Conservation (phyloP, 805 yeast species). For the Ogataea philodendri region DNA sequence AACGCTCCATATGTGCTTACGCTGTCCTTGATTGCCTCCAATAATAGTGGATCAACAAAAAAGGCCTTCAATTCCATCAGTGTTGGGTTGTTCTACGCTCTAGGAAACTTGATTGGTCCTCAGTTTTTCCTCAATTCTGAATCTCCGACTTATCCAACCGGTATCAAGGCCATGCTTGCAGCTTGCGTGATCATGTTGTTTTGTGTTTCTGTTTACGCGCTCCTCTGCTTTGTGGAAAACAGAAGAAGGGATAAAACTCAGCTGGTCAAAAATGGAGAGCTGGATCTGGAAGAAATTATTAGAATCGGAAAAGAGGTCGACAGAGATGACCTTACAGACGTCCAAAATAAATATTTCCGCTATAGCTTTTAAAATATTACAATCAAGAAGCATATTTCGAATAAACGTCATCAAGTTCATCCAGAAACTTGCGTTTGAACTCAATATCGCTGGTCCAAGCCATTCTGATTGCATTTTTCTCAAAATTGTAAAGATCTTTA, state of each 20-base stretch:
- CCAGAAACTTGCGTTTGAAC: constrained; percentile 17
- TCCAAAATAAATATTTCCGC: constrained; percentile 55
- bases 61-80: constrained; percentile 38
- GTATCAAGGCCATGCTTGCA: constrained; percentile 46
- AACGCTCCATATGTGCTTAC: constrained; percentile 23
- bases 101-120: constrained; percentile 62
- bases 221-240: constrained; percentile 41
- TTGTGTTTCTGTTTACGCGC: constrained; percentile 20
- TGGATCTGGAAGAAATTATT: constrained; percentile 15
- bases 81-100: constrained; percentile 49
- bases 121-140: constrained; percentile 53
- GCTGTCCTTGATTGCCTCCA: constrained; percentile 29
- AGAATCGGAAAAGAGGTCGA: constrained; percentile 22
- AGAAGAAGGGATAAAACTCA: constrained; percentile 17
- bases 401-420: constrained; percentile 15
- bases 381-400: constrained; percentile 3
- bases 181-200: constrained; percentile 26
- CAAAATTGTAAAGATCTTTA: constrained; percentile 20
- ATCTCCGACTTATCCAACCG: constrained; percentile 54
- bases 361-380: constrained; percentile 32
- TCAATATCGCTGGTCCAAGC: constrained; percentile 25
- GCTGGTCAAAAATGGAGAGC: background rate
- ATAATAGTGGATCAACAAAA: constrained; percentile 68
- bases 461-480: constrained; percentile 22
- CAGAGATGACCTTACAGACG: constrained; percentile 52